Conservation (phyloP, 208 protist genomes). For the Leishmania arabica region DNA sequence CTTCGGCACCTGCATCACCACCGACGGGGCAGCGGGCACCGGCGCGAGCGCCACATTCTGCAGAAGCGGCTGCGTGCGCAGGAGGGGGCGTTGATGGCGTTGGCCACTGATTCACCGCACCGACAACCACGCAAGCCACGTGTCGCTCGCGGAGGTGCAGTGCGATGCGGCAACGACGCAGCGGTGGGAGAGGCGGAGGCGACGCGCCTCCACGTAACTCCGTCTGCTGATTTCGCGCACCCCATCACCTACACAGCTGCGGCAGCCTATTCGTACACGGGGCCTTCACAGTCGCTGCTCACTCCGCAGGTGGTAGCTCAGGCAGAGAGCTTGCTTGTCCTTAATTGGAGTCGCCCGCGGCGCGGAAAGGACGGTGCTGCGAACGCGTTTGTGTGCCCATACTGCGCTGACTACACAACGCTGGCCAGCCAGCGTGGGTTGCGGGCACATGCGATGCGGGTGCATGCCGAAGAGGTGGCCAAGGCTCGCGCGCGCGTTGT, state of each 20-base stretch:
- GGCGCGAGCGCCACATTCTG: slow-evolving; percentile 47
- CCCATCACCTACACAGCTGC: background rate
- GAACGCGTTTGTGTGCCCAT: slow-evolving; percentile 41
- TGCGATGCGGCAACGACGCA: background rate
- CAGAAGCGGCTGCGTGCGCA: slow-evolving; percentile 49
- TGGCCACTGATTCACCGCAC: slow-evolving; percentile 12
- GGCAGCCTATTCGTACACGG: background rate
- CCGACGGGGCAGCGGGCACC: slow-evolving; percentile 36
- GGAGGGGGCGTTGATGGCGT: slow-evolving; percentile 21
- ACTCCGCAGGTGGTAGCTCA: slow-evolving; percentile 20
- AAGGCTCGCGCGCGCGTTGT: background rate
- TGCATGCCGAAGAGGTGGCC: slow-evolving; percentile 38
- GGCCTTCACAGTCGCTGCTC: slow-evolving; percentile 2
- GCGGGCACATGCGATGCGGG: slow-evolving; percentile 40
- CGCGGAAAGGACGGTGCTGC: background rate
- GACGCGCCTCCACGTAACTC: background rate
- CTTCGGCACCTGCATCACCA: slow-evolving; percentile 39
- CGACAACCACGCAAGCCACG: background rate
- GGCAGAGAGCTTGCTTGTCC: slow-evolving; percentile 14
- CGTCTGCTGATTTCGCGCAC: background rate
- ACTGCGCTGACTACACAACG: slow-evolving; percentile 41
- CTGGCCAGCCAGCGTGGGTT: slow-evolving; percentile 45
- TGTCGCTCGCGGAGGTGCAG: background rate
- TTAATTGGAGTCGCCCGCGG: background rate
- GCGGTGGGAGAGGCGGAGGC: background rate